These are phyloP conservation scores for Rhamnella rubrinervis DNA, from an alignment of 331 rosid species.

Conservation along the genomic window DNA sequence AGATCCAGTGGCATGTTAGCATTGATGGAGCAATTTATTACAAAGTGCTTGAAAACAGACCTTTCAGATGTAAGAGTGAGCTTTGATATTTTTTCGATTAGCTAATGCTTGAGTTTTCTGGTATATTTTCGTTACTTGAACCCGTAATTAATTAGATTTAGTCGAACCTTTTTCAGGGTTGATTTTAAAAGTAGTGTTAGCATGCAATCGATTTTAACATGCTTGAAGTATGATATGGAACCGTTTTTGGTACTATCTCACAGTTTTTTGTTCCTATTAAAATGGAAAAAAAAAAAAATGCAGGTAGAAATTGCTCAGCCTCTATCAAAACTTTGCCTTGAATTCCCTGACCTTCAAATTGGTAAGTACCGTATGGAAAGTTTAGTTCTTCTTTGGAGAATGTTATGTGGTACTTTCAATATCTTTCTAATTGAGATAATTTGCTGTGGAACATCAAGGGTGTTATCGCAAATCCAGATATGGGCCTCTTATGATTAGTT, in stretches of 20 bases:
- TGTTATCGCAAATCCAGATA: slow-evolving; percentile 60
- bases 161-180: background rate
- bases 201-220: background rate
- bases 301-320: slow-evolving; percentile 86
- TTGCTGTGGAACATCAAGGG: slow-evolving; percentile 44
- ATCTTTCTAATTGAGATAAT: slow-evolving; percentile 18
- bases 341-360: slow-evolving; percentile 80
- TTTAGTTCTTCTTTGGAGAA: slow-evolving; percentile 4
- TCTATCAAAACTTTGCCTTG: slow-evolving; percentile 73
- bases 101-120: too few relatives aligned
- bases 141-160: too few relatives aligned
- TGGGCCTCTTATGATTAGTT: slow-evolving; percentile 52
- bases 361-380: slow-evolving; percentile 45
- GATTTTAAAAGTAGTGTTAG: background rate
- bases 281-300: slow-evolving; percentile 15
- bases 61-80: slow-evolving; percentile 62
- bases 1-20: slow-evolving; percentile 47
- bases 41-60: slow-evolving; percentile 55
- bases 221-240: slow-evolving; percentile 2
- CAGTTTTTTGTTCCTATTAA: slow-evolving; percentile 4
- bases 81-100: slow-evolving; percentile 11
- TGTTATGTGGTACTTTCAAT: slow-evolving; percentile 3
- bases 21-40: slow-evolving; percentile 56
- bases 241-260: slow-evolving; percentile 3
- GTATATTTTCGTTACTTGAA: too few relatives aligned